Evolutionary conservation across 1,284 basidiomycete genomes (phyloP).

Genomic region (Trichosporon ovoides): DNA sequence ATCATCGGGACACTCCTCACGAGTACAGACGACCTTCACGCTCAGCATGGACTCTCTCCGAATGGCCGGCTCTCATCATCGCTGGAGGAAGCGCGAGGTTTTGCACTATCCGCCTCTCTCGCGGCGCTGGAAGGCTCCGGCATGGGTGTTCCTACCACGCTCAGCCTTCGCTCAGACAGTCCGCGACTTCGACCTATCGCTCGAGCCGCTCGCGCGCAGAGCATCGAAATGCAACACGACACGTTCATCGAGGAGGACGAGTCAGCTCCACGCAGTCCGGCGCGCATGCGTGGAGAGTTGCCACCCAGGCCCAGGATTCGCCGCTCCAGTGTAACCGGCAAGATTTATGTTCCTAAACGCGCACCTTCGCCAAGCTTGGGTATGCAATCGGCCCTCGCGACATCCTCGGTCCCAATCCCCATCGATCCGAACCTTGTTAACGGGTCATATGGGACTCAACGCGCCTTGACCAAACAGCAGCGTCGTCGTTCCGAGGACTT

Average conservation of each 20-base stretch:
- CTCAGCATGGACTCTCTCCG: neutral
- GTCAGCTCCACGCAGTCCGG: neutral
- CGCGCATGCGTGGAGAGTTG: constrained; percentile 10
- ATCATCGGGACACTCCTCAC: constrained; percentile 35
- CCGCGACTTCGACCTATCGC: constrained; percentile 12
- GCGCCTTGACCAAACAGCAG: constrained; percentile 17
- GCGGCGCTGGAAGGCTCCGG: constrained; percentile 35
- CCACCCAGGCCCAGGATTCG: constrained; percentile 20
- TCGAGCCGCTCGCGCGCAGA: constrained; percentile 15
- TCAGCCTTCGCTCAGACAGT: constrained; percentile 11
- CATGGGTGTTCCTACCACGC: neutral
- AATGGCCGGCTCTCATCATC: constrained; percentile 2
- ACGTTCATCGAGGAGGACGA: constrained; percentile 30
- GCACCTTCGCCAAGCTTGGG: constrained; percentile 24
- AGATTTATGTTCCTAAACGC: constrained; percentile 37
- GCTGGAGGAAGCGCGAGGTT: constrained; percentile 26
- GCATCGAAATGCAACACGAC: constrained; percentile 23
- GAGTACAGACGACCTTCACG: constrained; percentile 29
- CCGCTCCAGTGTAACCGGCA: constrained; percentile 27
- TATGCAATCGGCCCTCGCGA: neutral
- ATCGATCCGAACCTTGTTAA: constrained; percentile 3
- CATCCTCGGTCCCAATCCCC: neutral
- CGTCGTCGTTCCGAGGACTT: constrained; percentile 33
- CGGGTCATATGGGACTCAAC: neutral
- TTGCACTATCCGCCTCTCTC: constrained; percentile 33